Evolutionary conservation across 805 yeast species (phyloP).

Genomic region (Saccharomyces kudriavzevii): DNA sequence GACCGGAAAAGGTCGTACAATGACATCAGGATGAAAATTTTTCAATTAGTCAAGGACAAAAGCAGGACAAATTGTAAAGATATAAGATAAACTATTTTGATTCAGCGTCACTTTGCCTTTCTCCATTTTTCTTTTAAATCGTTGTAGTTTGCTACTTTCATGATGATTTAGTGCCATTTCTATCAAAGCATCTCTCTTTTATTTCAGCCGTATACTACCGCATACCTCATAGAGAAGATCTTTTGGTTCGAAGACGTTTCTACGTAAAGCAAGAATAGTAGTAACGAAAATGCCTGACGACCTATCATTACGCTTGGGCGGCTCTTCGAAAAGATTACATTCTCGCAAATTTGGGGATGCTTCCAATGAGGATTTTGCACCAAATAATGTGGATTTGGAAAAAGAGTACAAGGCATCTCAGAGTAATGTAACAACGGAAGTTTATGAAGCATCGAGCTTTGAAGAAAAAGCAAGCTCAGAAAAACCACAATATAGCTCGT

Average conservation of each 20-base stretch:
- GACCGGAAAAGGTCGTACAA: not conserved
- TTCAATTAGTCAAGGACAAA: not conserved
- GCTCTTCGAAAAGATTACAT: not conserved
- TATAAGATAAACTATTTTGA: not conserved
- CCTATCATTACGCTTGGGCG: not conserved
- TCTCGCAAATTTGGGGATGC: not conserved
- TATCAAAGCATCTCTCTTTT: not conserved
- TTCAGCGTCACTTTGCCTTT: not conserved
- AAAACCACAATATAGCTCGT: not conserved
- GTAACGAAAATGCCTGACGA: not conserved
- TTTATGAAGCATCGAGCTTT: conserved; percentile 4
- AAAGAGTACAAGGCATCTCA: not conserved
- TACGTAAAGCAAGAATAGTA: not conserved
- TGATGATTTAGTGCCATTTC: not conserved
- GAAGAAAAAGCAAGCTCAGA: conserved; percentile 2
- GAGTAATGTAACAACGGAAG: conserved; percentile 1
- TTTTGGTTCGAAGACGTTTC: not conserved
- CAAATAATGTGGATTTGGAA: conserved; percentile 1
- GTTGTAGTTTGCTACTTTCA: not conserved
- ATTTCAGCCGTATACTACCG: not conserved
- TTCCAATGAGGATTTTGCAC: not conserved
- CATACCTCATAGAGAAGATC: not conserved
- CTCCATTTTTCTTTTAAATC: not conserved
- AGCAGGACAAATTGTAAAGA: not conserved
- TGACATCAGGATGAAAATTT: not conserved